Base-by-base conservation (phyloP, 768 basidiomycete genomes). In the Boletus tomentosulus region DNA sequence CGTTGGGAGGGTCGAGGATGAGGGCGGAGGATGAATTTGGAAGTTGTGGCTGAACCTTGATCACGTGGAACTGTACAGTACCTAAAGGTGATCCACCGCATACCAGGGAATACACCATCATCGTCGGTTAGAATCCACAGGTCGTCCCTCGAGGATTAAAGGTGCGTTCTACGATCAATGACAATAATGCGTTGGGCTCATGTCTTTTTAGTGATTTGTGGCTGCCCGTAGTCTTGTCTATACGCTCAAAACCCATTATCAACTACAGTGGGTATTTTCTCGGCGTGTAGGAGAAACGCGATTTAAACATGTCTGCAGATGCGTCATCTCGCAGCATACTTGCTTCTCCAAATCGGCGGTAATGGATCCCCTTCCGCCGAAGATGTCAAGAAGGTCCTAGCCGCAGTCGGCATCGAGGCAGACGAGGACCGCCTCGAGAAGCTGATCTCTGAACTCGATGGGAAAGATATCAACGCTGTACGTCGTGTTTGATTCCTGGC, bases 241-340 rank as follows among this genome's bases (percentile, higher is more conserved):
- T 47, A 64, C 64, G 62, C 59, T 58, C 59, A 50, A 73, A 57
- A 64, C 54, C 44, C 62, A 61, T 62, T 62, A 58, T 46, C 64
- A 66, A 60, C 51, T 60, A 80, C 82, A 80, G 83, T 83, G 59
- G 50, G 74, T 62, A 25, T 51, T 34, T 30, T 55, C 16, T 50
- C 8, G 22, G 24, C 24, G 4, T 42, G 31, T 8, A 54, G 44
- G 45, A 34, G 22, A 48, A 28, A 38, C 35, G 6, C 41, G 38
- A 44, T 51, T 39, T 41, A 31, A 33, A 51, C 43, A 53, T 11
- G 49, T 39, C 16, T 11, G 30, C 62, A 89, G 87, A 93, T 93
- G 91, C 89, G 89, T 75, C 77, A 93, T 70, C 78, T 98, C 73
- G 95, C 93, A 76, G 92, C 93, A 62, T 98, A 97, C 81, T 85